A percentile compares a stretch with the other conserved stretches of the same genome.
phyloP scores from a whole-genome alignment of 78 protist genomes.

The Polysphondylium violaceum region DNA sequence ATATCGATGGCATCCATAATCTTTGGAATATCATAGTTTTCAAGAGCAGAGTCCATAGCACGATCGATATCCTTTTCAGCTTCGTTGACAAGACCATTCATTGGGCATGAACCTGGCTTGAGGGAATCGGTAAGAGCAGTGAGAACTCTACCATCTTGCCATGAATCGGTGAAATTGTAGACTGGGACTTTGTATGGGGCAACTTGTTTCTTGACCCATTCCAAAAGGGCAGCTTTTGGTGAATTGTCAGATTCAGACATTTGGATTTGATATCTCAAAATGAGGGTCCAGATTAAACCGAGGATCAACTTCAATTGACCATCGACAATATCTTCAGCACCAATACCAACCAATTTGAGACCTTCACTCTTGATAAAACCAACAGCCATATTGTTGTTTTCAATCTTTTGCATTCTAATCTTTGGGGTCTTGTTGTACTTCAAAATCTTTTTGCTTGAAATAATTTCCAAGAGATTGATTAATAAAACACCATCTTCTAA shows the following conservation, averaged over 20 bases:
- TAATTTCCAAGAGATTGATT: constrained; percentile 88
- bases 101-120: constrained; percentile 59
- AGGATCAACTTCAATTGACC: constrained; percentile 85
- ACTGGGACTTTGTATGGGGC: constrained; percentile 65
- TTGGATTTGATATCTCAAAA: constrained; percentile 89
- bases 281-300: constrained; percentile 91
- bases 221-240: constrained; percentile 84
- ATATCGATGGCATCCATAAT: constrained; percentile 84
- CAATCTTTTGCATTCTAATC: constrained; percentile 85
- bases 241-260: constrained; percentile 70
- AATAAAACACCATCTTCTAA: constrained; percentile 88
- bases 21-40: constrained; percentile 79
- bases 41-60: constrained; percentile 71
- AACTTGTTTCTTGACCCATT: constrained; percentile 85
- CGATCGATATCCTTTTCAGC: constrained; percentile 61
- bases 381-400: constrained; percentile 78
- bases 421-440: constrained; percentile 71
- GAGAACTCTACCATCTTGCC: constrained; percentile 84
- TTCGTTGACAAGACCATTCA: constrained; percentile 44
- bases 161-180: constrained; percentile 77
- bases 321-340: constrained; percentile 88
- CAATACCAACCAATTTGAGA: constrained; percentile 87
- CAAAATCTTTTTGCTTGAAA: constrained; percentile 82
- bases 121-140: constrained; percentile 82
- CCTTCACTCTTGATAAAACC: constrained; percentile 77